Evolutionary conservation across 2,329 filamentous ascomycete species (phyloP).

Genomic region (Cordyceps fumosorosea): DNA sequence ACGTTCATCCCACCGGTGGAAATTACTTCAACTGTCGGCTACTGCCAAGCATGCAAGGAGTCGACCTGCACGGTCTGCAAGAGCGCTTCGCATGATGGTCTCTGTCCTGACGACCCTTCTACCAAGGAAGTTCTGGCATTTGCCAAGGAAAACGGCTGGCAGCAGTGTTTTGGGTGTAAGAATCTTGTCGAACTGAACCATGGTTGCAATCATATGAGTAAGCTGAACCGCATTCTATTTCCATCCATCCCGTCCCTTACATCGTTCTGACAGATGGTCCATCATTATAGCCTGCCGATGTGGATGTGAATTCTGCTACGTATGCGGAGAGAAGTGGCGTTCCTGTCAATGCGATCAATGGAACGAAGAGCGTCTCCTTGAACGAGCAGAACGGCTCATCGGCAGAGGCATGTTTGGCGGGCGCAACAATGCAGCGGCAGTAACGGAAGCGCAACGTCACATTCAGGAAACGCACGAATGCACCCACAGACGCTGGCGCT

Average conservation of each 20-base stretch:
- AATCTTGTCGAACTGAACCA: slow-evolving; percentile 38
- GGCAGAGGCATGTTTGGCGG: neutral
- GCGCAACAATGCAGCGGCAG: neutral
- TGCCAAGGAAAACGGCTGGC: slow-evolving; percentile 39
- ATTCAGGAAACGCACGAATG: neutral
- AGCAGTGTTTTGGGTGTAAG: slow-evolving; percentile 38
- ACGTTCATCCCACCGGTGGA: neutral
- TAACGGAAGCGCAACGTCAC: neutral
- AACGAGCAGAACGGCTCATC: neutral
- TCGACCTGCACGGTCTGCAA: slow-evolving; percentile 4
- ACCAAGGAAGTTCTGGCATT: slow-evolving; percentile 32
- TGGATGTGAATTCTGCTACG: slow-evolving; percentile 24
- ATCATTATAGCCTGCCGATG: slow-evolving; percentile 34
- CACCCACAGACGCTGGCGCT: neutral
- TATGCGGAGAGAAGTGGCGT: slow-evolving; percentile 35
- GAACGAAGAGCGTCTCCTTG: slow-evolving; percentile 23
- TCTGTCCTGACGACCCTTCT: slow-evolving; percentile 37
- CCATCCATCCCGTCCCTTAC: rapidly evolving
- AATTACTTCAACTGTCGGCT: neutral
- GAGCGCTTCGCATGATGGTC: neutral
- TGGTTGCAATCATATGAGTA: slow-evolving; percentile 52
- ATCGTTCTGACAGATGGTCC: neutral
- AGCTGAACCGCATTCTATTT: slow-evolving; percentile 19
- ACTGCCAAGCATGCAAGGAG: neutral
- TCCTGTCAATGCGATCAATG: slow-evolving; percentile 29